Conservation (phyloP, 2,329 filamentous ascomycete genomes). For the Cordyceps javanica region DNA sequence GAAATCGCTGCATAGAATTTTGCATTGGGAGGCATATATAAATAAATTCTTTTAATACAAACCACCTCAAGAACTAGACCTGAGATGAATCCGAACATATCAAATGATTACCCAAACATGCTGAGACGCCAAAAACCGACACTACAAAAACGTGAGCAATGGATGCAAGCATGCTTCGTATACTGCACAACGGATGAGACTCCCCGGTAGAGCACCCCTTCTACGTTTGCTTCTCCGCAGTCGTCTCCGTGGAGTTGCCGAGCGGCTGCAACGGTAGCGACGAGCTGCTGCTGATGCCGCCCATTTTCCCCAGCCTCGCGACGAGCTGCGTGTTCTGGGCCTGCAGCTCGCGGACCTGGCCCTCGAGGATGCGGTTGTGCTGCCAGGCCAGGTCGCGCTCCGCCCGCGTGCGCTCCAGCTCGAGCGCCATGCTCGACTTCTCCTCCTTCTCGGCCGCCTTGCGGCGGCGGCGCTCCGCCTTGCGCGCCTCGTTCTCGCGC, state of each 20-base stretch:
- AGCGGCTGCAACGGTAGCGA: background rate
- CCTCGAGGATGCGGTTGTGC: slow-evolving; percentile 48
- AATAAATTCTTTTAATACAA: background rate
- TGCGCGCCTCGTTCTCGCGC: slow-evolving; percentile 55
- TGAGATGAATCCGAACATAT: background rate
- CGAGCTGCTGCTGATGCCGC: slow-evolving; percentile 12
- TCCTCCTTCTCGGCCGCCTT: slow-evolving; percentile 51
- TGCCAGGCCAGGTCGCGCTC: slow-evolving; percentile 48
- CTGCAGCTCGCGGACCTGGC: slow-evolving; percentile 52
- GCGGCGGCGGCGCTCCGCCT: slow-evolving; percentile 44
- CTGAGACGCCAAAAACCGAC: background rate
- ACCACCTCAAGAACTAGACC: background rate
- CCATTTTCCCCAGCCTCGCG: slow-evolving; percentile 44
- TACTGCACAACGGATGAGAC: background rate
- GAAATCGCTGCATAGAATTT: background rate
- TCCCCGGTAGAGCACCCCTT: background rate
- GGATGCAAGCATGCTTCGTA: background rate
- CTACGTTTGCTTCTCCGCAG: background rate
- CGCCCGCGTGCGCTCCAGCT: slow-evolving; percentile 45
- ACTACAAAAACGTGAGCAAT: background rate
- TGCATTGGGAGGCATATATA: background rate
- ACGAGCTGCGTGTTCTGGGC: slow-evolving; percentile 54
- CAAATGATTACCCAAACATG: background rate
- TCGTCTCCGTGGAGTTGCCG: background rate
- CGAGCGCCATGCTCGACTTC: slow-evolving; percentile 39